Evolutionary conservation across 176 grass and related monocot genomes (phyloP), one percentile per base, ranked within the genome.

Genomic region (Aegilops umbellulata): DNA sequence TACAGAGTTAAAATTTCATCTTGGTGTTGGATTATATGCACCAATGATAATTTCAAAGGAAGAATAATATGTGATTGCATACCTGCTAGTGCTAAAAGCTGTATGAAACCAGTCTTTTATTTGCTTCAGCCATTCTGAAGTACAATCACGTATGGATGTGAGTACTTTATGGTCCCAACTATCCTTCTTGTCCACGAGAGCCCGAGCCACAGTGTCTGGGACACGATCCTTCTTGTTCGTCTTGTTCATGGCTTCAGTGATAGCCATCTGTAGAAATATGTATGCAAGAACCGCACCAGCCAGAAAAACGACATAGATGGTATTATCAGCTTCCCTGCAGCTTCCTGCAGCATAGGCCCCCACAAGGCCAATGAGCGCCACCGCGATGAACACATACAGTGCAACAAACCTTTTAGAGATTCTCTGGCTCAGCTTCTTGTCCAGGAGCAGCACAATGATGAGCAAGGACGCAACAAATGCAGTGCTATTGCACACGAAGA

Each of bases 401-500:
- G 32, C 67, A 2, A 70, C 1, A 32, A 13, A 70, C 67, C 46
- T 46, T 46, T 4, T 3, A 46, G 44, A 46, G 3, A 46, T 4
- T 3, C 3, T 46, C 44, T 46, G 3, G 44, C 44, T 46, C 41
- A 87, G 71, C 79, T 20, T 65, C 31, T 46, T 82, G 41, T 25
- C 32, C 4, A 87, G 39, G 29, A 87, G 69, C 60, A 76, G 24
- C 6, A 87, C 30, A n/a, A 87, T 36, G 23, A 81, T 46, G 7
- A 68, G 63, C 32, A 86, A 26, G 26, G 74, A 79, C 47, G 74
- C 23, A 38, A 86, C 84, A 36, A 86, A 80, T 36, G 76, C 65
- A 8, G 76, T 69, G 64, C 49, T 79, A 65, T 86, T 86, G 84
- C 46, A 79, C 34, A 60, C 1, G 62, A 85, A 85, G 63, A 85